Evolutionary conservation across 768 basidiomycete genomes (phyloP).

Genomic region (Suillus discolor): DNA sequence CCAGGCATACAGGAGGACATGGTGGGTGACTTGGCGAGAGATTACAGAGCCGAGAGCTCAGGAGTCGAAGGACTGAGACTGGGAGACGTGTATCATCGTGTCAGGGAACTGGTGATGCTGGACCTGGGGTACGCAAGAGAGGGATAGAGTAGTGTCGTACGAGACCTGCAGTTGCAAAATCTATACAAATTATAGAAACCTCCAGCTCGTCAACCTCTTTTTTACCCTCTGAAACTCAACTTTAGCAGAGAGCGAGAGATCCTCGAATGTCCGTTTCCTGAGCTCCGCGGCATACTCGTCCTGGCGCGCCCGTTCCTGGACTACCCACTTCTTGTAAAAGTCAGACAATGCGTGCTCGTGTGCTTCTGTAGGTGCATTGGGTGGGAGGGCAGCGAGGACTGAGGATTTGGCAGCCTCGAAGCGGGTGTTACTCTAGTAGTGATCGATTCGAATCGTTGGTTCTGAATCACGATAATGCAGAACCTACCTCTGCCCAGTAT

Average conservation of each 20-base stretch:
- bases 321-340: slow-evolving; percentile 76
- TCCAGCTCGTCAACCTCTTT: slow-evolving; percentile 29
- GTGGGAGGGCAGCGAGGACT: slow-evolving; percentile 57
- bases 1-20: slow-evolving; percentile 71
- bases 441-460: slow-evolving; percentile 7
- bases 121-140: slow-evolving; percentile 43
- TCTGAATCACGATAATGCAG: neutral
- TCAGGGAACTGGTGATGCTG: slow-evolving; percentile 62
- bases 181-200: neutral
- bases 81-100: slow-evolving; percentile 61
- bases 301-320: slow-evolving; percentile 62
- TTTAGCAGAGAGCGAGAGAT: slow-evolving; percentile 60
- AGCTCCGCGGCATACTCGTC: slow-evolving; percentile 67
- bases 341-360: slow-evolving; percentile 71
- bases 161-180: neutral
- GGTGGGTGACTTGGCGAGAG: slow-evolving; percentile 56
- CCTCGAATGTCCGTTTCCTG: slow-evolving; percentile 60
- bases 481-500: slow-evolving; percentile 83
- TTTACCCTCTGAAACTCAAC: slow-evolving; percentile 51
- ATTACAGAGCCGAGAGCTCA: slow-evolving; percentile 66
- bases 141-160: slow-evolving; percentile 13
- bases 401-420: slow-evolving; percentile 71
- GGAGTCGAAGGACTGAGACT: slow-evolving; percentile 55
- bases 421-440: slow-evolving; percentile 70
- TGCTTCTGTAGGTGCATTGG: slow-evolving; percentile 48